Percentiles rank a stretch among this genome's conserved stretches.
Evolutionary conservation across 768 basidiomycete genomes (phyloP).

Genomic region (Steccherinum ochraceum): DNA sequence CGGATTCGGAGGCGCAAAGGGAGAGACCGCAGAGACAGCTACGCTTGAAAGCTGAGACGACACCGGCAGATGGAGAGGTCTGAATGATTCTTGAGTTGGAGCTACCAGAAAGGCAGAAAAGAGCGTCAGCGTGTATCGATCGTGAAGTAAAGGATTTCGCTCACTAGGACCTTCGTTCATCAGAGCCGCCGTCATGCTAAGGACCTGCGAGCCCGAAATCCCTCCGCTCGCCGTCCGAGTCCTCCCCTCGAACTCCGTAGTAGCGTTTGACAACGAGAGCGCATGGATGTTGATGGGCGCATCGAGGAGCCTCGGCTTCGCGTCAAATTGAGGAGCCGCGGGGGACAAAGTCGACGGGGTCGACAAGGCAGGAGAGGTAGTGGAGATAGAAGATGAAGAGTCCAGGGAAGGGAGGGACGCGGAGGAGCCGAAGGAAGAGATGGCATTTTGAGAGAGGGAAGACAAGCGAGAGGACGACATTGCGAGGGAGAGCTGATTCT

Average conservation of each 20-base stretch:
- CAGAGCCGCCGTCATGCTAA: background rate
- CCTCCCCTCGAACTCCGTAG: background rate
- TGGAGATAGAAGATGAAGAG: background rate
- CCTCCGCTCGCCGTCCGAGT: background rate
- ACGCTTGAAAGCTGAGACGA: no score
- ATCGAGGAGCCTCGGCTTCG: slow-evolving; percentile 3
- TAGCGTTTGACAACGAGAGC: slow-evolving; percentile 3
- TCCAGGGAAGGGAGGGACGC: background rate
- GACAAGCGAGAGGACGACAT: background rate
- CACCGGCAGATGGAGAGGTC: background rate
- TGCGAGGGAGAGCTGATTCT: background rate
- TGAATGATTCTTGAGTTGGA: slow-evolving; percentile 9
- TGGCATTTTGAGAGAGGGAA: background rate
- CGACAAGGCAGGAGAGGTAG: background rate
- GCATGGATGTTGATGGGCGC: slow-evolving; percentile 4
- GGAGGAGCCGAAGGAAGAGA: background rate
- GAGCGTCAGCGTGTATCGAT: background rate
- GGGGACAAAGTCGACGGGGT: slow-evolving; percentile 7
- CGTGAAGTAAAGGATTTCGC: no score
- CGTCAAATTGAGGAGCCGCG: slow-evolving; percentile 7
- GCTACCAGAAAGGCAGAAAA: background rate
- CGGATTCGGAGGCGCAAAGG: background rate
- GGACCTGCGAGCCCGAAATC: background rate
- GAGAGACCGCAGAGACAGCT: background rate
- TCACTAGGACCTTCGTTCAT: slow-evolving; percentile 7